Percentiles rank a stretch among this genome's conserved stretches.
Conservation (phyloP, 129 eudicot species). For the Centaurea solstitialis region DNA sequence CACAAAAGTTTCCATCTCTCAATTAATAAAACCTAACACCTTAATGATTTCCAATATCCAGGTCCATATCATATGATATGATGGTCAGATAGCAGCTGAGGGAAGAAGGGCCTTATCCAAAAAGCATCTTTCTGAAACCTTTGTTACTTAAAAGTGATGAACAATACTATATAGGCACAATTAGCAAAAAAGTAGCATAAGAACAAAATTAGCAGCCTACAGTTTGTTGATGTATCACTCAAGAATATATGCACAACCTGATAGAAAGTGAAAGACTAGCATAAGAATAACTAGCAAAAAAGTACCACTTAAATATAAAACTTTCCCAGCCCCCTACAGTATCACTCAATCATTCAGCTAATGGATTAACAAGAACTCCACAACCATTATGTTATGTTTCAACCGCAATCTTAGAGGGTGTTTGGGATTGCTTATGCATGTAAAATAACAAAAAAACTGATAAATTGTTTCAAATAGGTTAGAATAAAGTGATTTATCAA, state of each 20-base stretch:
- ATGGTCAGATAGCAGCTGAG: background rate
- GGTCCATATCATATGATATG: background rate
- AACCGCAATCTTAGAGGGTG: background rate
- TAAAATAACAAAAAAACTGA: no score
- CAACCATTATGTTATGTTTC: background rate
- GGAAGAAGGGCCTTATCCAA: background rate
- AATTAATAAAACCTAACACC: background rate
- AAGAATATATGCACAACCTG: background rate
- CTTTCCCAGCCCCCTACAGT: background rate
- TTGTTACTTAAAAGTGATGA: constrained; percentile 6
- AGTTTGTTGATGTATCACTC: no score
- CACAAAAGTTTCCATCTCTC: background rate
- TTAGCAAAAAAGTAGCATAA: no score
- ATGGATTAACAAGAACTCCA: background rate
- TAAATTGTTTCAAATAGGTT: no score
- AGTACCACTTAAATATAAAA: background rate
- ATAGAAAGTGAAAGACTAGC: constrained; percentile 7
- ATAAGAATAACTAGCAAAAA: background rate
- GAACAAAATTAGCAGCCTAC: no score
- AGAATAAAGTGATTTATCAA: no score
- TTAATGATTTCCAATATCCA: background rate
- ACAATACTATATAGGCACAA: background rate
- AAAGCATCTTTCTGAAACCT: constrained; percentile 5
- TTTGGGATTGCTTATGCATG: no score
- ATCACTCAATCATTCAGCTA: background rate